Evolutionary conservation across 371 early-diverging fungal genomes (phyloP).

Genomic region (Fennellomyces sp.): DNA sequence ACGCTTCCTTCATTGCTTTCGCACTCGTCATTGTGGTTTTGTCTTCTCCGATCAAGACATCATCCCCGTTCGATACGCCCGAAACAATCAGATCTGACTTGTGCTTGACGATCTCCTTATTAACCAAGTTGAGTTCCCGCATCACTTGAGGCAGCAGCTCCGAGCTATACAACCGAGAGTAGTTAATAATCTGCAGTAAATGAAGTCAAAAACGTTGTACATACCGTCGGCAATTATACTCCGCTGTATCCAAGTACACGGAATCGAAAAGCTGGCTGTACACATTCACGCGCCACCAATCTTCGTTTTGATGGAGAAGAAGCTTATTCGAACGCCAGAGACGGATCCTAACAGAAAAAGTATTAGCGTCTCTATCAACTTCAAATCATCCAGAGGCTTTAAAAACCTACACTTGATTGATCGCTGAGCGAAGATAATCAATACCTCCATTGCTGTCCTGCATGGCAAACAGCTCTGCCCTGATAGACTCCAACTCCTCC

Average conservation of each 20-base stretch:
- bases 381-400: too few relatives aligned
- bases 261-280: not conserved
- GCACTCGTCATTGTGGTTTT: not conserved
- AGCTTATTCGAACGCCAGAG: not conserved
- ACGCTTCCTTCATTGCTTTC: not conserved
- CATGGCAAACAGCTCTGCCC: too few relatives aligned
- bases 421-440: too few relatives aligned
- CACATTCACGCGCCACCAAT: not conserved
- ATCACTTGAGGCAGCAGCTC: not conserved
- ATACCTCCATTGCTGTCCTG: too few relatives aligned
- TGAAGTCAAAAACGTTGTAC: not conserved
- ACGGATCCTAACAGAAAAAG: too few relatives aligned
- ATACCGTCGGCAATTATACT: not conserved
- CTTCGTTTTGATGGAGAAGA: not conserved
- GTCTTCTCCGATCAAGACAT: not conserved
- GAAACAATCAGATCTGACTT: too few relatives aligned
- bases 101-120: too few relatives aligned
- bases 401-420: too few relatives aligned
- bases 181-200: not conserved
- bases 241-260: not conserved
- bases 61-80: not conserved
- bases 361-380: too few relatives aligned
- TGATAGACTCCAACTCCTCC: too few relatives aligned
- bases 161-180: not conserved
- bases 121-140: not conserved